Evolutionary conservation across 495 filamentous ascomycete genomes (phyloP), one percentile per base, ranked within the genome.

Genomic region (Neurospora sp.): DNA sequence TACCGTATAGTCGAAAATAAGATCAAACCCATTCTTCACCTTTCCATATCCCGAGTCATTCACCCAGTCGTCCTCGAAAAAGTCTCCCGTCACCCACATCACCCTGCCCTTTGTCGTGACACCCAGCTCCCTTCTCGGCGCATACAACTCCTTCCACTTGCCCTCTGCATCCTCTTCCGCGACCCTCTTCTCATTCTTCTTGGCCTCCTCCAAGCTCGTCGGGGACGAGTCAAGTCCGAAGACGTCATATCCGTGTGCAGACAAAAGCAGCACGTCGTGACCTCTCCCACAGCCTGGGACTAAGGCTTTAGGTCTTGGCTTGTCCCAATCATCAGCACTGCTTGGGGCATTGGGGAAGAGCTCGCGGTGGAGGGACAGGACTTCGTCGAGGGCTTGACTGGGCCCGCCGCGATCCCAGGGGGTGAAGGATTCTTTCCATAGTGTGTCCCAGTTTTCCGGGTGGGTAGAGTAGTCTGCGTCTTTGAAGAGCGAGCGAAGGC

Each of bases 1-100:
- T 84, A 93, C 92, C 38, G 92, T 94, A 78, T 94, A 94, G 79
- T 96, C 93, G 83, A 93, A 96, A 45, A 95, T 89, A 37, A 96
- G 77, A 82, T 96, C 92, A 82, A 94, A 94, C 40, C 75, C 83
- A 17, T 81, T 78, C 22, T 84, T 81, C 40, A 83, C 74, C 17
- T 79, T 35, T 65, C 53, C 53, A 35, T 65, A 65, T 65, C 53
- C 53, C 53, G 53, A 65, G 6, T 65, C 53, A 7, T 65, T 35
- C 14, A 65, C 53, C 53, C 87, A 94, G 14, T 83, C 87, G 74
- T 90, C 84, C 69, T 83, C 82, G 73, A 95, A 96, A 81, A 94
- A 96, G 76, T 95, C 90, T 8, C 89, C 92, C 17, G 80, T 71
- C 8, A 94, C 73, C 81, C 90, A 93, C 35, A 81, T 87, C 35